These are phyloP conservation scores for Proliferodiscus dingleyae DNA, from an alignment of 2,329 filamentous ascomycete species.

Conservation along the genomic window DNA sequence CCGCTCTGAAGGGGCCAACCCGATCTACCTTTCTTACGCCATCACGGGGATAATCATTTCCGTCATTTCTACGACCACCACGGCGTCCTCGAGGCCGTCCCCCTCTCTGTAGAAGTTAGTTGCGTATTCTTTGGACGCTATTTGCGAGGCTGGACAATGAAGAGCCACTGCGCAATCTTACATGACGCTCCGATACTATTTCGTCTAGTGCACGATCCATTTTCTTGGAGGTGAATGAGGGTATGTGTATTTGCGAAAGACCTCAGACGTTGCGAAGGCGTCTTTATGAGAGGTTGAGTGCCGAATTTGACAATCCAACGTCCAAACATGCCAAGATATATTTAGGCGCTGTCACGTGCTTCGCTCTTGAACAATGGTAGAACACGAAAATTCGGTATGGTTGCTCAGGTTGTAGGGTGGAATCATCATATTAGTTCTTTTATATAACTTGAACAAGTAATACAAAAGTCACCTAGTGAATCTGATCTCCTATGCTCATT, in stretches of 20 bases:
- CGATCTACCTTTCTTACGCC: constrained; percentile 78
- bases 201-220: constrained; percentile 64
- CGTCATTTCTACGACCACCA: constrained; percentile 30
- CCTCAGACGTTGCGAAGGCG: not conserved
- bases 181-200: constrained; percentile 57
- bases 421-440: no score
- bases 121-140: constrained; percentile 4
- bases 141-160: constrained; percentile 24
- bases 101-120: constrained; percentile 24
- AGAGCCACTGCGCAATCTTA: constrained; percentile 32
- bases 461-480: no score
- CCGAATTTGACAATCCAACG: no score
- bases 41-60: constrained; percentile 62
- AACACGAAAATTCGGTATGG: no score
- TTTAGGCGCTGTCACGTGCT: no score
- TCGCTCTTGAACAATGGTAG: no score
- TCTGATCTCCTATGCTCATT: no score
- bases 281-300: not conserved
- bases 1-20: not conserved
- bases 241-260: not conserved
- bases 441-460: no score
- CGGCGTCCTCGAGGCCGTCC: constrained; percentile 28
- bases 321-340: no score
- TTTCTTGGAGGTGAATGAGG: not conserved
- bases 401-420: no score